Percentiles rank a stretch among this genome's conserved stretches.
Conservation (phyloP, 176 grass and related monocot genomes). For the Carex kokanica region DNA sequence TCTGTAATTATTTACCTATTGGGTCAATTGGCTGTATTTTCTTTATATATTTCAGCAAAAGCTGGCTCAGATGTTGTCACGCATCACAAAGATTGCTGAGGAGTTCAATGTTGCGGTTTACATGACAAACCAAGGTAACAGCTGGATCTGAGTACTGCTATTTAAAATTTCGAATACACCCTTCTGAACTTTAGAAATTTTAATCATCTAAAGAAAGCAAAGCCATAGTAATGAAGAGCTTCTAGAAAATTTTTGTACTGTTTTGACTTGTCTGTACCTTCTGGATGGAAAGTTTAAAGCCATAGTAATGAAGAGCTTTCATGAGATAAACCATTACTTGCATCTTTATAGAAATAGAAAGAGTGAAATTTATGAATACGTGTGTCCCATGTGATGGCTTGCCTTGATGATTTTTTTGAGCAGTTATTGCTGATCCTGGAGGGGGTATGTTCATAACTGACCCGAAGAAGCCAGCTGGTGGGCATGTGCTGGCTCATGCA, state of each 20-base stretch:
- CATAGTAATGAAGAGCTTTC: not conserved
- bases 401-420: slow-evolving; percentile 22
- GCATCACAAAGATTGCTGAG: slow-evolving; percentile 84
- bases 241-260: not conserved
- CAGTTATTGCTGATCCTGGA: slow-evolving; percentile 85
- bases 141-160: not conserved
- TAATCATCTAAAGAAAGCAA: not conserved
- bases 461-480: slow-evolving; percentile 83
- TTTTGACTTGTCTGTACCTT: not conserved
- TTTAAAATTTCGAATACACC: not conserved
- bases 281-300: not conserved
- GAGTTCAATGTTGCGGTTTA: slow-evolving; percentile 97
- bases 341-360: not conserved
- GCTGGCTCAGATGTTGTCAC: slow-evolving; percentile 82
- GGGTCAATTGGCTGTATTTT: not conserved
- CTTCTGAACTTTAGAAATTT: not conserved
- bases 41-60: slow-evolving; percentile 64
- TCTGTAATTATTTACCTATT: not conserved
- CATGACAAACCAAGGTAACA: slow-evolving; percentile 83
- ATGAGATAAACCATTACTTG: slow-evolving; percentile 5
- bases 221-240: not conserved
- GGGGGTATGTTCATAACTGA: slow-evolving; percentile 84
- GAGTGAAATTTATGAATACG: not conserved
- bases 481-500: slow-evolving; percentile 68
- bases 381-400: not conserved